phyloP scores from a whole-genome alignment of 2,329 filamentous ascomycete species.

The Hortaea werneckii region DNA sequence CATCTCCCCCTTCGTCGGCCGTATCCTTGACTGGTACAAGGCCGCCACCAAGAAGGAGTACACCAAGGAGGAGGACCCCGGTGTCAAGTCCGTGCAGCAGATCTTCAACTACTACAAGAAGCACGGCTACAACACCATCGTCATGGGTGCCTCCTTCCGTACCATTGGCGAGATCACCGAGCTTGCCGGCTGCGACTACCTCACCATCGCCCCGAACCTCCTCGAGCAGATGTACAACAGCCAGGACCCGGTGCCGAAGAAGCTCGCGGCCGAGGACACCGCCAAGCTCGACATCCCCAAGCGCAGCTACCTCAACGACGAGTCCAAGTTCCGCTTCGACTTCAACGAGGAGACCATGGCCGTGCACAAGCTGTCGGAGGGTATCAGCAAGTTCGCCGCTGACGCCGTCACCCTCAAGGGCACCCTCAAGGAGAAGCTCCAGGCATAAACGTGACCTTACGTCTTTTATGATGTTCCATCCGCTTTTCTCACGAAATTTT shows the following conservation, averaged over 20 bases:
- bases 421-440: conserved; percentile 79
- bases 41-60: conserved; percentile 89
- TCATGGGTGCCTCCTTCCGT: conserved; percentile 99
- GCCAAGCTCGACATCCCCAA: conserved; percentile 65
- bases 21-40: conserved; percentile 99
- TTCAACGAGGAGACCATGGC: conserved; percentile 99
- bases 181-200: conserved; percentile 95
- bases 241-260: conserved; percentile 71
- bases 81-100: conserved; percentile 81
- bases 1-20: conserved; percentile 97
- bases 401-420: conserved; percentile 90
- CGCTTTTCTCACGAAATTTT: no score
- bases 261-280: conserved; percentile 67
- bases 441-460: conserved; percentile 5
- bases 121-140: conserved; percentile 96
- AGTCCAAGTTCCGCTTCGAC: conserved; percentile 89
- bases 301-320: conserved; percentile 83
- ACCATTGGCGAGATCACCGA: conserved; percentile 95
- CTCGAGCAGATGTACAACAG: conserved; percentile 92
- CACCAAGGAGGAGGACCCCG: conserved; percentile 80
- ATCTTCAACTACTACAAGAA: conserved; percentile 99
- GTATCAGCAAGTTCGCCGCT: conserved; percentile 98
- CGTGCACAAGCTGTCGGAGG: conserved; percentile 97
- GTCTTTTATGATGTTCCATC: background rate
- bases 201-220: conserved; percentile 92